Percentiles rank a stretch among this genome's conserved stretches.
Evolutionary conservation across 2,329 filamentous ascomycete genomes (phyloP).

Genomic region (Pseudocercospora musae): DNA sequence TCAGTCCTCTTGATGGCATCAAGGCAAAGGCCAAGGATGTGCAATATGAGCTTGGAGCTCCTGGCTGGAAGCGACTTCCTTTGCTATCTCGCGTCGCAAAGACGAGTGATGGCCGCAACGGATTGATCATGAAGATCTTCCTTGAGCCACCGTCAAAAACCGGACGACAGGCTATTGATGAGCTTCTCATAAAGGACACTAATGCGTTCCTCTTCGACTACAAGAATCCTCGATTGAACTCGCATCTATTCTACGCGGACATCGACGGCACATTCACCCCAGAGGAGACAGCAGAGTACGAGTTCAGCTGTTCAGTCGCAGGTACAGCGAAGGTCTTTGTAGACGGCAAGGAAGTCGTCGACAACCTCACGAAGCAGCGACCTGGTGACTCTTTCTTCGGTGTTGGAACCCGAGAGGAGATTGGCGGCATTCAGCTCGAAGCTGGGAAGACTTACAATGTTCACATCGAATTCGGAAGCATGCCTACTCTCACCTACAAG

Average conservation of each 20-base stretch:
- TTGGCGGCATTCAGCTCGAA: slow-evolving; percentile 55
- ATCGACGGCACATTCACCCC: slow-evolving; percentile 58
- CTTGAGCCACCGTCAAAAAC: slow-evolving; percentile 48
- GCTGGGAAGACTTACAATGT: slow-evolving; percentile 59
- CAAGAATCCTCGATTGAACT: slow-evolving; percentile 39
- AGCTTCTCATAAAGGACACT: slow-evolving; percentile 42
- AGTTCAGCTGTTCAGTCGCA: slow-evolving; percentile 64
- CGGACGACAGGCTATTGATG: slow-evolving; percentile 52
- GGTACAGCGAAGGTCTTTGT: slow-evolving; percentile 65
- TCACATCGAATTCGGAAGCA: slow-evolving; percentile 59
- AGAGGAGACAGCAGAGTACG: slow-evolving; percentile 59
- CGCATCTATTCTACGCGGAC: slow-evolving; percentile 41
- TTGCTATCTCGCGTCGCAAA: slow-evolving; percentile 27
- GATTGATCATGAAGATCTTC: slow-evolving; percentile 29
- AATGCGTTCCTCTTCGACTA: slow-evolving; percentile 52
- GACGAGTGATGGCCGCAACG: slow-evolving; percentile 22
- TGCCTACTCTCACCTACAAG: slow-evolving; percentile 63
- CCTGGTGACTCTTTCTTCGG: slow-evolving; percentile 65
- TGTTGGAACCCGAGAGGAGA: slow-evolving; percentile 61
- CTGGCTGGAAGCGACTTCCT: slow-evolving; percentile 32
- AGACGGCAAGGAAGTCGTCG: slow-evolving; percentile 60
- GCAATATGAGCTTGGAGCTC: slow-evolving; percentile 25
- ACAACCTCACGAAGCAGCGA: slow-evolving; percentile 58
- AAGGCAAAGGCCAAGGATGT: slow-evolving; percentile 24
- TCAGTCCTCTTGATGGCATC: slow-evolving; percentile 34